Base-by-base conservation (phyloP, 768 basidiomycete species). In the Chiua virens region DNA sequence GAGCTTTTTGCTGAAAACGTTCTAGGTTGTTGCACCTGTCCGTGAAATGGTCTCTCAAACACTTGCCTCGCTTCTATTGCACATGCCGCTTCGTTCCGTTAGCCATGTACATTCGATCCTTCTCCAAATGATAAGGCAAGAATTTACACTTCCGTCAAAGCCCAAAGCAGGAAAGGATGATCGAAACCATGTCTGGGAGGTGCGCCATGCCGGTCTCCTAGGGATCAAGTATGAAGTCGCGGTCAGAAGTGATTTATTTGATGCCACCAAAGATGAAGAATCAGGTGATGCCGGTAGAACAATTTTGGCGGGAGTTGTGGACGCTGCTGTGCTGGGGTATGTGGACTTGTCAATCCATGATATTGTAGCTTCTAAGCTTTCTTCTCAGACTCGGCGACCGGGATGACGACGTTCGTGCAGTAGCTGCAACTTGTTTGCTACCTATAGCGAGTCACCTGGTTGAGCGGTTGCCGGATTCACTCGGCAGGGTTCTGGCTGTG, bases 181-280 rank as follows among this genome's bases (percentile, higher is more conserved):
- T 73, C 71, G 58, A 40, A 71, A 65, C 47, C 91, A 95, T 68
- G 80, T 93, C 8, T 99, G 97, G 97, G 92, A 98, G 70, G 88
- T 99, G 44, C 80, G 96, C 48, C 97, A 99, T 74, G 95, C 97
- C n/a, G 97, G 97, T 25, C 73, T 99, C 52, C 79, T 98, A 9
- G 97, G 97, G 1, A 85, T 99, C 68, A 98, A 98, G 75, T 98
- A 98, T 67, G 92, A 98, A 68, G 94, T 98, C 34, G 97, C 96
- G 14, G 97, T 98, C 17, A 76, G 93, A 56, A 83, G 78, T 47
- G 93, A 97, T 65, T 72, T 98, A 21, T 85, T 98, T 50, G 70
- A 66, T 22, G 64, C 72, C 8, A 59, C 61, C 37, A 68, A 54
- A 55, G 74, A 71, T 25, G 69, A 67, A 34, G 70, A 70, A 4